Base-by-base conservation (phyloP, 139 green algal genomes). In the Trebouxia sp. region DNA sequence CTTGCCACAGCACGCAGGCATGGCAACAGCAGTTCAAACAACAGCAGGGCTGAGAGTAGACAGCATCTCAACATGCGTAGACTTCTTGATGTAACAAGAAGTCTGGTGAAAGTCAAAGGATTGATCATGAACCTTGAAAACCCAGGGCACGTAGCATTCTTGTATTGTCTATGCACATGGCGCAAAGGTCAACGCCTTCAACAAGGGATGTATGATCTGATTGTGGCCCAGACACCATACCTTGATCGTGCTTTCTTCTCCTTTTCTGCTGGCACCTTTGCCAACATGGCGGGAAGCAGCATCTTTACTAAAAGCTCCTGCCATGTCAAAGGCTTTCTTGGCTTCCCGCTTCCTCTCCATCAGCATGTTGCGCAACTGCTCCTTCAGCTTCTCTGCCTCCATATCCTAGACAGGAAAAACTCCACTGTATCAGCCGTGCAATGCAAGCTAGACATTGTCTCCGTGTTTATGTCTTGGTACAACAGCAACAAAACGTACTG, bases 381-480 rank as follows among this genome's bases (percentile, higher is more conserved):
- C 87, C 83, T 91, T 85, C 65, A 92, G 30, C 51, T 81, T 70
- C 53, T 53, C 51, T 8, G 28, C 32, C 50, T 69, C 26, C 74
- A 79, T 79, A 37, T 51, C 78, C 67, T 83, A 4, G 14, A 78
- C 69, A 78, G 32, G 15, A 70, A 65, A 10, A 78, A 32, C 65
- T 10, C 43, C 14, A 10, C 14, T 41, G 15, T n/a, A 70, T 70
- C 32, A 28, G 22, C 15, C 10, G 14, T 24, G 12, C 12, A 35
- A 70, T n/a, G 22, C 14, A 70, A 70, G 20, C 15, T 70, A 28
- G 14, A 10, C 72, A 45, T 15, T 35, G 20, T 41, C 72, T 32
- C 12, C 72, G 43, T 45, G 24, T 45, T 28, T 65, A 17, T 28
- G 14, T 2, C 15, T 39, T 12, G 38, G 42, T 45, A 15, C 72